A percentile compares a stretch with the other conserved stretches of the same genome.
Evolutionary conservation across 345 rosid species (phyloP).

Genomic region (Salix exigua): DNA sequence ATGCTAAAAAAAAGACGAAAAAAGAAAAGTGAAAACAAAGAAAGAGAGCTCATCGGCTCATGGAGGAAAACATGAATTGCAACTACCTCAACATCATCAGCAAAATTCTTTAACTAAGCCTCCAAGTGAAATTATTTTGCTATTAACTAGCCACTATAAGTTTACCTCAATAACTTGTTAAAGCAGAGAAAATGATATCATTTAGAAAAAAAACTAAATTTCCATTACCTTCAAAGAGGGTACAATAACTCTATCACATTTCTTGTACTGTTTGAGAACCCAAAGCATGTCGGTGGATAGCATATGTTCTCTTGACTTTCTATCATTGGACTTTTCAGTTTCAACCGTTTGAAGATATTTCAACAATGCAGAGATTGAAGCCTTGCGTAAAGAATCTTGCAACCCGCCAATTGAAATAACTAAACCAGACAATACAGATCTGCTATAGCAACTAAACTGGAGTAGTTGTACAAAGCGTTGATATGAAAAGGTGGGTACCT

Average conservation of each 20-base stretch:
- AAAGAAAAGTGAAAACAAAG: neutral
- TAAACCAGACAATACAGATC: constrained; percentile 65
- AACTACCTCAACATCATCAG: neutral
- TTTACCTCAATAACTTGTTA: neutral
- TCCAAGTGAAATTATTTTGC: neutral
- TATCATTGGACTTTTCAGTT: constrained; percentile 34
- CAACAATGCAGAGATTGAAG: constrained; percentile 59
- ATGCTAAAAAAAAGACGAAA: neutral
- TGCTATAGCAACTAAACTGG: constrained; percentile 62
- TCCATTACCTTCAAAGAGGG: constrained; percentile 77
- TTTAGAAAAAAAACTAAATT: neutral
- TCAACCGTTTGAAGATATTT: constrained; percentile 58
- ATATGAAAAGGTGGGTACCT: constrained; percentile 81
- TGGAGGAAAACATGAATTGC: too few species aligned
- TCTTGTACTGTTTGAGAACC: constrained; percentile 70
- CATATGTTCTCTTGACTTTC: constrained; percentile 42
- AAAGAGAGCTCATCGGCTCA: too few species aligned
- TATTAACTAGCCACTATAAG: neutral
- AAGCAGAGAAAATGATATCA: neutral
- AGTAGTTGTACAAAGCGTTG: constrained; percentile 76
- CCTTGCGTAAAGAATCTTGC: constrained; percentile 78
- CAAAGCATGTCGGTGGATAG: constrained; percentile 65
- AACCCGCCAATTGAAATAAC: constrained; percentile 86
- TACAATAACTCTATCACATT: constrained; percentile 69
- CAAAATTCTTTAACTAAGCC: neutral